Conservation (phyloP, 2,329 filamentous ascomycete species). For the Leptographium lundbergii region DNA sequence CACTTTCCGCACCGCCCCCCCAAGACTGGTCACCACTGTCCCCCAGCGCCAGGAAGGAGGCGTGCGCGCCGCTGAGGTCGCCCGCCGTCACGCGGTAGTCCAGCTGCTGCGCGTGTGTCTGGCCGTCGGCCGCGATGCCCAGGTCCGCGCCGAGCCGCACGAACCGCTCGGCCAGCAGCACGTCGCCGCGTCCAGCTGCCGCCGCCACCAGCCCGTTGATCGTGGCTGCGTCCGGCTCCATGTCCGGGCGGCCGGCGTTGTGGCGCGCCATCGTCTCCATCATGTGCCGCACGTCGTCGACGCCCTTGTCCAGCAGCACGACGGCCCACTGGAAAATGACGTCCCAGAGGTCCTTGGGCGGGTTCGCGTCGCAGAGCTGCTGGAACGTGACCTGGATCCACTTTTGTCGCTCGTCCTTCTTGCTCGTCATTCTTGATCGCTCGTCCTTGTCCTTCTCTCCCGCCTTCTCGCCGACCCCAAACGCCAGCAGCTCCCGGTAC, state of each 20-base stretch:
- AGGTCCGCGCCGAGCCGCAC: constrained; percentile 52
- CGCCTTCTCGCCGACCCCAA: constrained; percentile 16
- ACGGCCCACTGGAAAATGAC: constrained; percentile 65
- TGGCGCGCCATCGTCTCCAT: constrained; percentile 50
- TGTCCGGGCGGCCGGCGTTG: constrained; percentile 27
- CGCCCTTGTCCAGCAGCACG: constrained; percentile 52
- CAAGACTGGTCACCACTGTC: too few relatives aligned
- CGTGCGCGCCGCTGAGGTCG: constrained; percentile 58
- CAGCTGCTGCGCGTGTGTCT: constrained; percentile 63
- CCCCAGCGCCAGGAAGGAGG: constrained; percentile 49
- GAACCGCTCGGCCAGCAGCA: constrained; percentile 62
- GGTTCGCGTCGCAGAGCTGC: constrained; percentile 28
- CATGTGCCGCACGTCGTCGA: constrained; percentile 62
- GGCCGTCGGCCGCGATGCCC: constrained; percentile 52
- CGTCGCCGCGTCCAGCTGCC: constrained; percentile 57
- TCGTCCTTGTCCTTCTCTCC: constrained; percentile 13
- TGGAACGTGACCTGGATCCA: constrained; percentile 52
- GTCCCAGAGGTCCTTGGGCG: constrained; percentile 51
- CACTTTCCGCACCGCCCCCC: too few relatives aligned
- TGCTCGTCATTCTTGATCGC: too few relatives aligned
- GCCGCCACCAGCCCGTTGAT: constrained; percentile 67
- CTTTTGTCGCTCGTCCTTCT: constrained; percentile 20
- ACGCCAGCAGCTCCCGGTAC: constrained; percentile 43
- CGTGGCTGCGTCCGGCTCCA: constrained; percentile 52
- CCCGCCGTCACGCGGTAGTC: constrained; percentile 60